Evolutionary conservation across 1,139 yeast species (phyloP), one percentile per base, ranked within the genome.

Genomic region (Geotrichum bryndzae): DNA sequence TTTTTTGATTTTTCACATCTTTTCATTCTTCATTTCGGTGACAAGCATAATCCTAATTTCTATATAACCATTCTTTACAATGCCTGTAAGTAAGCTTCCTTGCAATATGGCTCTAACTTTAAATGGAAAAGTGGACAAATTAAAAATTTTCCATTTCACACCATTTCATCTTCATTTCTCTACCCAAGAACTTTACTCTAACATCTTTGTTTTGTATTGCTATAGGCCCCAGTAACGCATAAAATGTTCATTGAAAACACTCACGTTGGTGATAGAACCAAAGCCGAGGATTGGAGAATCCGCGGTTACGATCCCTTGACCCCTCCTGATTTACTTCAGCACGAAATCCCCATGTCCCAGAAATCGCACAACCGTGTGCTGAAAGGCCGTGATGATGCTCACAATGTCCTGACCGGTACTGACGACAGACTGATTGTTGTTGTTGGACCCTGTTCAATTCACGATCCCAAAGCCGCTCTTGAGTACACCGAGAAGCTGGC

Each of bases 381-480:
- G 63, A 77, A 78, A 67, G 97, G 96, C 64, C 85, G 99, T 77
- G 80, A 80, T 68, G 94, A 85, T 55, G 85, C 95, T 59, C 82
- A 85, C 64, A 82, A 84, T 50, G 87, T 92, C 64, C 82, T 92
- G 68, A 79, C 82, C 66, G 88, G 89, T 61, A 78, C 81, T 67
- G 92, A 88, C 71, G 96, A 90, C 82, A 85, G 91, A 73, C 81
- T 91, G 63, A 79, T 94, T 61, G 88, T 91, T 50, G 80, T 87
- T 60, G 95, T 94, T 61, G 97, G 99, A 2, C 99, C 99, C 65
- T 94, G 99, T 76, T 92, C 98, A 41, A 87, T 94, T 70, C 99
- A 94, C 75, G 98, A 94, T 76, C 84, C 95, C 64, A 84, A 80
- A 51, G 88, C 95, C 51, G 98, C 98, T 54, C 77, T 88, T 74